Evolutionary conservation across 2,329 filamentous ascomycete species (phyloP), one percentile per base, ranked within the genome.

Genomic region (Coniochaeta hoffmannii): DNA sequence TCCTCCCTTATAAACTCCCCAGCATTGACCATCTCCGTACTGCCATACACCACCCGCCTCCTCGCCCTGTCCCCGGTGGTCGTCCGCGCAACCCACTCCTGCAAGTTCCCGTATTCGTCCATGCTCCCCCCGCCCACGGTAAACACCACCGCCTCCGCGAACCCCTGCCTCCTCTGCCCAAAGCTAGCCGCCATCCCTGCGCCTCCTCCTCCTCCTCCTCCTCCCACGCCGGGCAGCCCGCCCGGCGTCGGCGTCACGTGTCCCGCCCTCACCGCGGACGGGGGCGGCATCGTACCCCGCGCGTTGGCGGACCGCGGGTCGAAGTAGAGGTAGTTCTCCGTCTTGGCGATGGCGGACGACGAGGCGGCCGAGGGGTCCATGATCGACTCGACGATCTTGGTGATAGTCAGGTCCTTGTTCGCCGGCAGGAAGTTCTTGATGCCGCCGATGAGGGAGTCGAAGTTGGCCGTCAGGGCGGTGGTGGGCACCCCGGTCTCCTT

Each of bases 391-490:
- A 94, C 93, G 67, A 99, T 97, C 73, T 97, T 97, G 56, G 95
- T 99, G 54, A 99, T 83, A 0, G 94, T 97, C 10, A 97, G 81
- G 67, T 99, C 95, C 64, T 92, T 90, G 73, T 99, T 95, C 14
- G 85, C 90, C 0, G 95, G 94, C n/a, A 99, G 76, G 73, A 99
- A 96, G 72, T 96, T 97, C 74, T 97, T 99, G 66, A 99, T 93
- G 44, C 93, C 93, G 6, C 90, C 93, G 59, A 97, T 92, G 44
- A 99, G 82, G 30, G 88, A 93, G 70, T 97, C 94, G 65, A 99
- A 90, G 69, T 97, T 97, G 54, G 85, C 85, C 1, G 81, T 81
- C 10, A 85, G 72, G 57, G 86, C 83, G 30, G 78, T 79, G 7
- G 80, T 80, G 1, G 93, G 84, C 17, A 95, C 90, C 31, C 83